Evolutionary conservation across 1,139 yeast genomes (phyloP).

Genomic region (Scheffersomyces titani): DNA sequence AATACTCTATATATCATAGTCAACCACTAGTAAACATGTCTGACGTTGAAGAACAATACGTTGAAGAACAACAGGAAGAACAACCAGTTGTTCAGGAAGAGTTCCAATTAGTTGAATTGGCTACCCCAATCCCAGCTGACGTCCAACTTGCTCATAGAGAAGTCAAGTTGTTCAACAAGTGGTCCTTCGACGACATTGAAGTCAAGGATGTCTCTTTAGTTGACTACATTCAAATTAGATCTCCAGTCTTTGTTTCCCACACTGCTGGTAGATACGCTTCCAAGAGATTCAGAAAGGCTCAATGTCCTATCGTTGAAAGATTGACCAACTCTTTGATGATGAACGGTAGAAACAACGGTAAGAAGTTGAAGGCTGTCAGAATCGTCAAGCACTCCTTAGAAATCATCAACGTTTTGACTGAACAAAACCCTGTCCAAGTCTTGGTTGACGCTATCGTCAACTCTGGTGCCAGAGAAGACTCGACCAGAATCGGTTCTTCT

Average conservation of each 20-base stretch:
- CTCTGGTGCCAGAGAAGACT: constrained; percentile 99
- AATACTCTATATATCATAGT: constrained; percentile 4
- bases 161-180: constrained; percentile 98
- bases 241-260: constrained; percentile 98
- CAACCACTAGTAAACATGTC: constrained; percentile 35
- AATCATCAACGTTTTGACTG: constrained; percentile 96
- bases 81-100: constrained; percentile 73
- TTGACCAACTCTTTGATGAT: constrained; percentile 99
- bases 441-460: constrained; percentile 98
- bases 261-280: constrained; percentile 99
- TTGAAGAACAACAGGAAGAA: constrained; percentile 54
- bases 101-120: constrained; percentile 80
- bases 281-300: constrained; percentile 99
- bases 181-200: constrained; percentile 98
- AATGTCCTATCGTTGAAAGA: constrained; percentile 99
- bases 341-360: constrained; percentile 99
- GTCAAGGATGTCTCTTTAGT: constrained; percentile 97
- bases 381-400: constrained; percentile 99
- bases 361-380: constrained; percentile 99
- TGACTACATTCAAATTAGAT: constrained; percentile 97
- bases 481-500: constrained; percentile 99
- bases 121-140: constrained; percentile 95
- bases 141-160: constrained; percentile 95
- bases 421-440: constrained; percentile 99
- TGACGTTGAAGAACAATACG: constrained; percentile 53